Percentiles rank a stretch among this genome's conserved stretches.
Conservation (phyloP, 192 early-diverging fungal genomes). For the Linnemannia exigua region DNA sequence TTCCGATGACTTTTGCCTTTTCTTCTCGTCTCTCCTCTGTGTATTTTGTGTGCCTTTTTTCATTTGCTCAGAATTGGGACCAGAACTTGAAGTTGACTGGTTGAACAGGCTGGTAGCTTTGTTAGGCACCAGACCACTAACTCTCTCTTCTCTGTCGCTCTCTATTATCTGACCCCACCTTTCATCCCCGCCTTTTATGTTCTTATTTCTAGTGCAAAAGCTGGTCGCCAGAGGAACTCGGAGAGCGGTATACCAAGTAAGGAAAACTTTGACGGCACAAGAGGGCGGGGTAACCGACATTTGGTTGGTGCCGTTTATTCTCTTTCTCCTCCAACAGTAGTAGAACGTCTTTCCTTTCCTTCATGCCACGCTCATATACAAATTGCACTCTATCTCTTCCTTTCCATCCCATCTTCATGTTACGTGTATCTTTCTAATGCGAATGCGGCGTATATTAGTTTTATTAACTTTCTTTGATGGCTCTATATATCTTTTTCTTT, state of each 20-base stretch:
- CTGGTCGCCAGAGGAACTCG: conserved; percentile 15
- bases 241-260: conserved; percentile 33
- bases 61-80: not conserved
- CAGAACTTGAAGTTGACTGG: no score
- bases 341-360: not conserved
- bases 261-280: not conserved
- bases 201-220: conserved; percentile 31
- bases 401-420: not conserved
- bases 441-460: not conserved
- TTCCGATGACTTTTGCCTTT: not conserved
- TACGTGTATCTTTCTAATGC: not conserved
- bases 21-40: not conserved
- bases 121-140: not conserved
- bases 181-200: conserved; percentile 2
- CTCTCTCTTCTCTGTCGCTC: not conserved
- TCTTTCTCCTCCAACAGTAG: no score
- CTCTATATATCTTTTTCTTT: not conserved
- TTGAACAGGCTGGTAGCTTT: not conserved
- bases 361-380: not conserved
- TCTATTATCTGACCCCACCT: not conserved
- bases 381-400: not conserved
- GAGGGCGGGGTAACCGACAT: not conserved
- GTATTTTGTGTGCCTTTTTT: not conserved
- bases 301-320: not conserved
- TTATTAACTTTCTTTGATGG: not conserved